phyloP scores from a whole-genome alignment of 2,329 filamentous ascomycete species.

The Neofusicoccum laricinum region DNA sequence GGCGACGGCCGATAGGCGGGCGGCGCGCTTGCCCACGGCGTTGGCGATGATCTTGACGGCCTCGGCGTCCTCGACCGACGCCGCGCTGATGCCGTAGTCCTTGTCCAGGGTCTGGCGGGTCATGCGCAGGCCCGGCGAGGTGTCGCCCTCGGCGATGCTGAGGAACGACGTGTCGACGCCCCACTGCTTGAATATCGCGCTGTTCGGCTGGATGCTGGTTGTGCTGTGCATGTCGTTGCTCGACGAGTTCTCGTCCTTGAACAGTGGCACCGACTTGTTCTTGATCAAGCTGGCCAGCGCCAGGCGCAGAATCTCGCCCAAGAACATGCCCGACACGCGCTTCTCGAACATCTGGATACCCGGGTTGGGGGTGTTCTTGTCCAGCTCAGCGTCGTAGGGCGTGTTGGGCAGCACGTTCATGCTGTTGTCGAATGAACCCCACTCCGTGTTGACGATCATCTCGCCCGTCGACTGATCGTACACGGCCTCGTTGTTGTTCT shows the following conservation, averaged over 20 bases:
- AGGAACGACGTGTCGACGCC: slow-evolving; percentile 88
- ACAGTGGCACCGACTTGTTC: slow-evolving; percentile 65
- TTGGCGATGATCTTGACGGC: slow-evolving; percentile 80
- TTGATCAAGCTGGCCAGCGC: slow-evolving; percentile 71
- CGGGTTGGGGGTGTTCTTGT: slow-evolving; percentile 79
- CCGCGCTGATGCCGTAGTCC: slow-evolving; percentile 70
- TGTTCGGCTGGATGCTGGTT: slow-evolving; percentile 63
- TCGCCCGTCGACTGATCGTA: slow-evolving; percentile 80
- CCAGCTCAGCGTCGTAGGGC: slow-evolving; percentile 74
- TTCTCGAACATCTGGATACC: slow-evolving; percentile 99
- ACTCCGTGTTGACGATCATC: slow-evolving; percentile 98
- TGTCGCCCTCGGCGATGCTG: slow-evolving; percentile 80
- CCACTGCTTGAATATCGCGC: slow-evolving; percentile 75
- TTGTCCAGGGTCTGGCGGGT: slow-evolving; percentile 77
- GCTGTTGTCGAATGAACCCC: slow-evolving; percentile 96
- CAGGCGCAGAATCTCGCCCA: slow-evolving; percentile 87
- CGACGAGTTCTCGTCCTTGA: slow-evolving; percentile 71
- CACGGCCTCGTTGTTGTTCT: slow-evolving; percentile 46
- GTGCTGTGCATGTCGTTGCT: slow-evolving; percentile 67
- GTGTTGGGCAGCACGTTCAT: slow-evolving; percentile 85
- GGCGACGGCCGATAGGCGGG: slow-evolving; percentile 81
- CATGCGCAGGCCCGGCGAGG: slow-evolving; percentile 65
- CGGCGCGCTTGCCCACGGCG: slow-evolving; percentile 84
- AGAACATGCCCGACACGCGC: slow-evolving; percentile 95
- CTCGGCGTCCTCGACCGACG: slow-evolving; percentile 79